Conservation (phyloP, 2,329 filamentous ascomycete genomes). For the Knufia petricola region DNA sequence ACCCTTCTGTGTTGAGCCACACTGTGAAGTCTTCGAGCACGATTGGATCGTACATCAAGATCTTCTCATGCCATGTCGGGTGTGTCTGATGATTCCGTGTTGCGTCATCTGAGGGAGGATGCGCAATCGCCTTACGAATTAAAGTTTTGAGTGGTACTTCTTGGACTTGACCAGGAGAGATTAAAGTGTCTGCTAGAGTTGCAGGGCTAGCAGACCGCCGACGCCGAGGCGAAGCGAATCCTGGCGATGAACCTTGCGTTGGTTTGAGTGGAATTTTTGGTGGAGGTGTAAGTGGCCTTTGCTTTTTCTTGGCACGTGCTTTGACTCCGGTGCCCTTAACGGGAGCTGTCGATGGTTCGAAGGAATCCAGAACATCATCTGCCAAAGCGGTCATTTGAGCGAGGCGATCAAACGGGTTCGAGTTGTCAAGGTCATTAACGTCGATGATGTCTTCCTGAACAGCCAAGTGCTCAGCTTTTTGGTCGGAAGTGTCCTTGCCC, state of each 20-base stretch:
- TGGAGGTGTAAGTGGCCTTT: slow-evolving; percentile 10
- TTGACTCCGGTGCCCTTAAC: slow-evolving; percentile 6
- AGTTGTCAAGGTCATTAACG: slow-evolving; percentile 32
- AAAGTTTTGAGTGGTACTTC: slow-evolving; percentile 11
- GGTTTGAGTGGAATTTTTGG: slow-evolving; percentile 7
- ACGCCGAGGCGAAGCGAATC: slow-evolving; percentile 5
- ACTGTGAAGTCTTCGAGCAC: slow-evolving; percentile 72
- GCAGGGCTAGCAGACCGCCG: not conserved
- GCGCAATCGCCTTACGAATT: slow-evolving; percentile 14
- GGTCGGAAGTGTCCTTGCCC: not conserved
- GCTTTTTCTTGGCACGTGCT: slow-evolving; percentile 1
- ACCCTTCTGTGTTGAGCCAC: slow-evolving; percentile 69
- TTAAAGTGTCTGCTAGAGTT: not conserved
- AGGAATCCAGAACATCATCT: slow-evolving; percentile 12
- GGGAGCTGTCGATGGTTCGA: slow-evolving; percentile 4
- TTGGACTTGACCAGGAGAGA: not conserved
- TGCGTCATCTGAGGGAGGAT: slow-evolving; percentile 15
- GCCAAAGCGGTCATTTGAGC: slow-evolving; percentile 12
- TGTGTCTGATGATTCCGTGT: slow-evolving; percentile 33
- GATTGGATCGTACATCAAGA: slow-evolving; percentile 86
- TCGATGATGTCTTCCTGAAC: slow-evolving; percentile 20
- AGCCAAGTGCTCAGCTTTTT: slow-evolving; percentile 3
- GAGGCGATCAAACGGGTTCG: not conserved
- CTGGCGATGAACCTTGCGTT: slow-evolving; percentile 4
- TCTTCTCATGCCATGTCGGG: slow-evolving; percentile 79